phyloP scores from a whole-genome alignment of 768 basidiomycete genomes.

The Chalciporus chontae region DNA sequence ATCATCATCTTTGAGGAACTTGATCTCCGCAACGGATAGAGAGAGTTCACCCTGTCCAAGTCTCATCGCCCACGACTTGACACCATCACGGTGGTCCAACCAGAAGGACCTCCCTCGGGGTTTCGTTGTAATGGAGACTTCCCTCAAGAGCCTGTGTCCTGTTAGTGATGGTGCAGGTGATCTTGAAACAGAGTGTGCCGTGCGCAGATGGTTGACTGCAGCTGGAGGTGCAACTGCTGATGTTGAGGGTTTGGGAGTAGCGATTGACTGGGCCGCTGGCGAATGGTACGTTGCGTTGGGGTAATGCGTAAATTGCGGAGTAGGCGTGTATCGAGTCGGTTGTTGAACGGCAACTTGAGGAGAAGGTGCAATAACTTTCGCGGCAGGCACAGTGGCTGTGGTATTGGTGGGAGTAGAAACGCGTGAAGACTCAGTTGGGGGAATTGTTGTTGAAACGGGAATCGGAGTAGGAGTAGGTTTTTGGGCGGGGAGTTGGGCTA shows the following conservation, averaged over 20 bases:
- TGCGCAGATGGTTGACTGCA: slow-evolving; percentile 16
- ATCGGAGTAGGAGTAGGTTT: slow-evolving; percentile 22
- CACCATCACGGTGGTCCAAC: slow-evolving; percentile 67
- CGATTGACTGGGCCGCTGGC: slow-evolving; percentile 23
- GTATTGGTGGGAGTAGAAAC: slow-evolving; percentile 18
- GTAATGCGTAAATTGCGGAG: slow-evolving; percentile 45
- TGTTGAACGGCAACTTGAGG: slow-evolving; percentile 34
- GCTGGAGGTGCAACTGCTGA: slow-evolving; percentile 5
- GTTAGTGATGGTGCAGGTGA: slow-evolving; percentile 29
- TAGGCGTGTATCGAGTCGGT: slow-evolving; percentile 32
- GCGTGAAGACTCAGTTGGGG: slow-evolving; percentile 17
- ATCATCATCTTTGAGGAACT: slow-evolving; percentile 55
- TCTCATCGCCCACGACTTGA: slow-evolving; percentile 69
- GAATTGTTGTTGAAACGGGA: slow-evolving; percentile 22
- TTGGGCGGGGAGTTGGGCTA: slow-evolving; percentile 17
- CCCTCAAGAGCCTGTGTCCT: slow-evolving; percentile 46
- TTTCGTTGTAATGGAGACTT: slow-evolving; percentile 50
- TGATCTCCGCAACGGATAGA: slow-evolving; percentile 50
- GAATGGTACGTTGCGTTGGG: slow-evolving; percentile 51
- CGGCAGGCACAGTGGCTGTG: slow-evolving; percentile 7
- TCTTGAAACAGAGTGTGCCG: slow-evolving; percentile 30
- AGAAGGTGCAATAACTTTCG: slow-evolving; percentile 22
- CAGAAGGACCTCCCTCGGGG: slow-evolving; percentile 56
- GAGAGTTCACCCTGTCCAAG: slow-evolving; percentile 55
- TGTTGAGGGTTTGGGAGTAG: slow-evolving; percentile 16